Percentiles rank a stretch among this genome's conserved stretches.
phyloP scores from a whole-genome alignment of 23 red algal species.

The Gracilariopsis chorda region DNA sequence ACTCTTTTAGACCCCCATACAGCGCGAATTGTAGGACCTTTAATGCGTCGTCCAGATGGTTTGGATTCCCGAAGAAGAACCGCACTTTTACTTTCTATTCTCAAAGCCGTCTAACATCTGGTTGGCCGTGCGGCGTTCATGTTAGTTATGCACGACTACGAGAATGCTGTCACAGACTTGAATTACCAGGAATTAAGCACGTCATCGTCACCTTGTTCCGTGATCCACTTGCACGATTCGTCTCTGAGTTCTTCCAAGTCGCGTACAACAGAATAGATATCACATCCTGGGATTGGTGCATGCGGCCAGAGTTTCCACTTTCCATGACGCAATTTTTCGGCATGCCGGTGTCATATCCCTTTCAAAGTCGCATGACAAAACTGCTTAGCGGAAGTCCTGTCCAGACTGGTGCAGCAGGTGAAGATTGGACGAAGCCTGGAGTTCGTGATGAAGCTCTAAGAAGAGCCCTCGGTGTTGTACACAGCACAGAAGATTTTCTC shows the following conservation, averaged over 20 bases:
- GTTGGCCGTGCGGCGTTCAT: conserved; percentile 57
- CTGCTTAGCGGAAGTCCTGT: conserved; percentile 37
- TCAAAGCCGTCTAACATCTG: conserved; percentile 32
- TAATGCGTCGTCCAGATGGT: conserved; percentile 34
- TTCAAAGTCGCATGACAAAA: conserved; percentile 54
- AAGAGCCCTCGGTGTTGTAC: conserved; percentile 9
- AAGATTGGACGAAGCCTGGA: conserved; percentile 4
- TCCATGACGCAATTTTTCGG: conserved; percentile 52
- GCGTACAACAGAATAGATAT: conserved; percentile 27
- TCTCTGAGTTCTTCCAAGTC: conserved; percentile 42
- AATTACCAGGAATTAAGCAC: conserved; percentile 40
- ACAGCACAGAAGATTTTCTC: conserved; percentile 45
- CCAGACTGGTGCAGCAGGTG: conserved; percentile 10
- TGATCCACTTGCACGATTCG: conserved; percentile 45
- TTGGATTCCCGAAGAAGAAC: conserved; percentile 29
- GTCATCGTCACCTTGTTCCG: conserved; percentile 35
- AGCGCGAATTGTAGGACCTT: conserved; percentile 27
- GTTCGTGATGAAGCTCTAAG: conserved; percentile 4
- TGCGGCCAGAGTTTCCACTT: conserved; percentile 7
- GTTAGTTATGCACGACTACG: conserved; percentile 33
- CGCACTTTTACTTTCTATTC: conserved; percentile 35
- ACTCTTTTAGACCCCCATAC: conserved; percentile 20
- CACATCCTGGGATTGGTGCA: conserved; percentile 46
- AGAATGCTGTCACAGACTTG: conserved; percentile 7
- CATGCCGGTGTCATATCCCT: conserved; percentile 48